Evolutionary conservation across 768 basidiomycete species (phyloP).

Genomic region (Rhizopogon sp.): DNA sequence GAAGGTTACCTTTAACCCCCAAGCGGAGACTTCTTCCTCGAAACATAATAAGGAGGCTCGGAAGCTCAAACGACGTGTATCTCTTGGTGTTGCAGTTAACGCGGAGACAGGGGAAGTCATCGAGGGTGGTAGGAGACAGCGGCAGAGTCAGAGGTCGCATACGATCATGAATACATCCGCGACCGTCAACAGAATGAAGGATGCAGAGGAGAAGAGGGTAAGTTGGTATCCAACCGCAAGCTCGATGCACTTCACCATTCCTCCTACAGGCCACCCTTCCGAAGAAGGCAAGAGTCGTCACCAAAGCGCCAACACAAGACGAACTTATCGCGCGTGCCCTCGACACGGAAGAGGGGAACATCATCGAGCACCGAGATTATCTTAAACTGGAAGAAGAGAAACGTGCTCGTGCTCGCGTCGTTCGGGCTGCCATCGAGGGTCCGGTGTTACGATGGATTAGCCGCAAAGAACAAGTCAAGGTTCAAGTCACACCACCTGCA

Average conservation of each 20-base stretch:
- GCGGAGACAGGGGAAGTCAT: slow-evolving; percentile 60
- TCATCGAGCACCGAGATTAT: slow-evolving; percentile 72
- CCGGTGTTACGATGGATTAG: slow-evolving; percentile 73
- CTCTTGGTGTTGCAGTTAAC: slow-evolving; percentile 49
- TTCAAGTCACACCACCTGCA: slow-evolving; percentile 23
- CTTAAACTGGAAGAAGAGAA: slow-evolving; percentile 80
- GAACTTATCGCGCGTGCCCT: slow-evolving; percentile 80
- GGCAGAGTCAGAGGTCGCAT: slow-evolving; percentile 62
- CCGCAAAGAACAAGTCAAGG: slow-evolving; percentile 51
- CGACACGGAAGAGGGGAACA: slow-evolving; percentile 84
- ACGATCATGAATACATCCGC: slow-evolving; percentile 70
- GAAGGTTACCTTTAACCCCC: slow-evolving; percentile 63
- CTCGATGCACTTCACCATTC: neutral
- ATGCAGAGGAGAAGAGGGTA: slow-evolving; percentile 60
- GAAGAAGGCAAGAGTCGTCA: slow-evolving; percentile 53
- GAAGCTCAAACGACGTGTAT: slow-evolving; percentile 43
- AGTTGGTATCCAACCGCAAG: neutral
- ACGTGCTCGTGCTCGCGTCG: slow-evolving; percentile 55
- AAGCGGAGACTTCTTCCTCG: slow-evolving; percentile 27
- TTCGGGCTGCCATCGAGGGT: slow-evolving; percentile 57
- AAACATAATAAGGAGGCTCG: slow-evolving; percentile 15
- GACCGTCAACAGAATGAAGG: slow-evolving; percentile 59
- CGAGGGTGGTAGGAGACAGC: slow-evolving; percentile 26
- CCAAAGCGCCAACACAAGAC: slow-evolving; percentile 64
- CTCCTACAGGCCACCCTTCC: slow-evolving; percentile 47